phyloP scores from a whole-genome alignment of 371 early-diverging fungal genomes.

The Rhizopus sp. region DNA sequence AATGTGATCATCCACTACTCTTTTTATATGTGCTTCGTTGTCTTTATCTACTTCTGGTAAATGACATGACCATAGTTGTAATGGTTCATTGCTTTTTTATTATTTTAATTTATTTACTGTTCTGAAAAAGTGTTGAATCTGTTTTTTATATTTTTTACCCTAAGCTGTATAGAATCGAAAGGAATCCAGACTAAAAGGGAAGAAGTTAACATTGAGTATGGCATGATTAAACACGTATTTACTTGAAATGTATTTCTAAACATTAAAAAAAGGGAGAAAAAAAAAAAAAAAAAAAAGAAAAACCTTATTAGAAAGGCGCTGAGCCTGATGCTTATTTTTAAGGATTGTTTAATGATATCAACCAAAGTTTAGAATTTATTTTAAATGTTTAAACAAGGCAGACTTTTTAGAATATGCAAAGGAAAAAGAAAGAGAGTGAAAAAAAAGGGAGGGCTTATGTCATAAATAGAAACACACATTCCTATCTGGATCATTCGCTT shows the following conservation, averaged over 20 bases:
- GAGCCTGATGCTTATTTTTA: no score
- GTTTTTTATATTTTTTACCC: constrained; percentile 65
- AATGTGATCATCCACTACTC: constrained; percentile 81
- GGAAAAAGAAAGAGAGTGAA: no score
- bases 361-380: no score
- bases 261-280: constrained; percentile 38
- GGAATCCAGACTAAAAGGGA: constrained; percentile 74
- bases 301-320: no score
- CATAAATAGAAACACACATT: no score
- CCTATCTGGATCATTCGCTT: no score
- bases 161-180: constrained; percentile 87
- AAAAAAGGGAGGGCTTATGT: no score
- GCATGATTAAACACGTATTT: constrained; percentile 10
- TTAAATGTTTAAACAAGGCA: no score
- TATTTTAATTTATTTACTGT: neutral
- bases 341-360: no score
- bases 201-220: neutral
- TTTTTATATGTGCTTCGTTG: constrained; percentile 65
- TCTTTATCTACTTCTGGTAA: constrained; percentile 37
- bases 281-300: neutral
- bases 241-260: constrained; percentile 79
- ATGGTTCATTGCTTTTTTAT: constrained; percentile 74
- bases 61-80: constrained; percentile 83
- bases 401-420: no score
- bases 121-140: neutral